These are phyloP conservation scores for Phytophthora constricta DNA, from an alignment of 352 stramenopile species.

Conservation along the genomic window DNA sequence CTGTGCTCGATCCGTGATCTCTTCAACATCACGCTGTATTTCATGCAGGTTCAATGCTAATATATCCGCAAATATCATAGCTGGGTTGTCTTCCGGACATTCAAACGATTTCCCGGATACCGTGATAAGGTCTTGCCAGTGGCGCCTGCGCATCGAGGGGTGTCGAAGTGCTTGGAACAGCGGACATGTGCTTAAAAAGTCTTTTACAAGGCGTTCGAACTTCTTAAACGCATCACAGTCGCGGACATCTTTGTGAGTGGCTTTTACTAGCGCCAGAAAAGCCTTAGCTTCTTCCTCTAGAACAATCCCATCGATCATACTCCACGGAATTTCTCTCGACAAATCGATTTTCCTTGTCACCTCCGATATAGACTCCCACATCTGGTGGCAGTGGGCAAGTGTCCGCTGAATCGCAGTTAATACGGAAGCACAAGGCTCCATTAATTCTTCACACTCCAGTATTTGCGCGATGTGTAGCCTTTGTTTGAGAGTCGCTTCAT, in stretches of 20 bases:
- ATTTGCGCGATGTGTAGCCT: conserved; percentile 92
- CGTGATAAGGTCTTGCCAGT: conserved; percentile 75
- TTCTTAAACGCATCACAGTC: conserved; percentile 93
- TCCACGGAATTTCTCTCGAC: conserved; percentile 91
- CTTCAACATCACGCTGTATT: conserved; percentile 86
- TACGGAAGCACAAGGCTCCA: conserved; percentile 81
- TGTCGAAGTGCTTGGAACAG: conserved; percentile 83
- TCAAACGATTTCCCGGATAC: conserved; percentile 66
- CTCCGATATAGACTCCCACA: conserved; percentile 90
- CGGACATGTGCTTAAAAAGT: conserved; percentile 81
- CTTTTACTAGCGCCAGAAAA: conserved; percentile 89
- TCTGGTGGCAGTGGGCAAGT: conserved; percentile 73
- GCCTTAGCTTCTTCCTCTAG: conserved; percentile 94
- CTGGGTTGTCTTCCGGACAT: conserved; percentile 70
- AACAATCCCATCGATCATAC: conserved; percentile 89
- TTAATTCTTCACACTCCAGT: conserved; percentile 92
- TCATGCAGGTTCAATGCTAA: conserved; percentile 85
- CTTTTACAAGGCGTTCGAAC: conserved; percentile 77
- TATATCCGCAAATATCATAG: conserved; percentile 81
- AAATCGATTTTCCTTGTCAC: conserved; percentile 91
- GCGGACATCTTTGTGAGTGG: conserved; percentile 85
- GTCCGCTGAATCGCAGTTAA: conserved; percentile 80
- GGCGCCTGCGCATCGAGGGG: conserved; percentile 72
- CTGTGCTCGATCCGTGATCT: conserved; percentile 90
- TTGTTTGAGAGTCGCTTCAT: conserved; percentile 46